Base-by-base conservation (phyloP, 2,329 filamentous ascomycete species). In the Pseudogymnoascus verrucosus region DNA sequence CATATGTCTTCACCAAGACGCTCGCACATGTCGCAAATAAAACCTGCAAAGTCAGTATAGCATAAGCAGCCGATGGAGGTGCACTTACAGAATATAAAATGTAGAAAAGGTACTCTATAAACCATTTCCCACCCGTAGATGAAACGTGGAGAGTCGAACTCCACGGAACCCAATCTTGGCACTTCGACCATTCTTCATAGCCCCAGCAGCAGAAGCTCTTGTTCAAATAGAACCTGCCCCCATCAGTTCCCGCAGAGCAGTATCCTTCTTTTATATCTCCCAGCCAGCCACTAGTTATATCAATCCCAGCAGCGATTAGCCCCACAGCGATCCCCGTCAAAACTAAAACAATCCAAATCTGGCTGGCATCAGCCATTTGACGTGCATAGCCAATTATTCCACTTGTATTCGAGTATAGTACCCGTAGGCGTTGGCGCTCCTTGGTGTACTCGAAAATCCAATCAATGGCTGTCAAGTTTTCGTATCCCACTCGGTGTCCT, bases 401-500 rank as follows among this genome's bases (percentile, higher is more conserved):
- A 19, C 84, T 81, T 6, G 86, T 83, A 69, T 83, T 85, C 0
- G 89, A 84, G 63, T 86, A 84, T 19, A 99, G 79, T 31, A 89
- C 84, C n/a, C 91, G 85, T 71, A 96, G 78, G 23, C 95, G 86
- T 75, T 96, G 91, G 19, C 95, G 86, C 78, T 99, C 95, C 75
- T 97, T 97, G 62, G 90, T 95, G 73, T 98, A 96, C 76, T 99
- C 95, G 71, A 96, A 98, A 73, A 98, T 98, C 95, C 95, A 99
- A 78, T 99, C 95, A 74, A 99, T 99, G 64, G 95, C 93, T 14
- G 93, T 97, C 74, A 97, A 81, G 77, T 99, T 90, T 72, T 97
- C 93, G 78, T 99, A 99, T 63, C 90, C 93, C 39, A 97, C 93
- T 72, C 95, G 86, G 62, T 91, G 85, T 1, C 93, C 93, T 0